Evolutionary conservation across 2,329 filamentous ascomycete genomes (phyloP).

Genomic region (Penicillium palitans): DNA sequence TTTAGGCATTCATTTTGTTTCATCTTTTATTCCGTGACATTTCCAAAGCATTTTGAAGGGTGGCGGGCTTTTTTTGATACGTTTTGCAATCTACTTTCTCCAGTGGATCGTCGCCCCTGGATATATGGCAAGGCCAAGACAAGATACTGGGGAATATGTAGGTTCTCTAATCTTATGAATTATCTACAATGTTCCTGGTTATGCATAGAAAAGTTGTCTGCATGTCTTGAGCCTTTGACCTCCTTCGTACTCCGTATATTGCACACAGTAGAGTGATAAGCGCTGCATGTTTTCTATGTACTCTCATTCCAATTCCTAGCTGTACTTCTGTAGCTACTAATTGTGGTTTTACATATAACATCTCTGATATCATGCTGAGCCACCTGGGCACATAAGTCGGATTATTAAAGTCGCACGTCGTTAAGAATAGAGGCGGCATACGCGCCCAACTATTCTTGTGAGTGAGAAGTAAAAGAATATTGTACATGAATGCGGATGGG

Average conservation of each 20-base stretch:
- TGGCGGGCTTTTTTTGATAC: background rate
- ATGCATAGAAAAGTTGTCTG: background rate
- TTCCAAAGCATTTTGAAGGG: background rate
- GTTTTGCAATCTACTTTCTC: background rate
- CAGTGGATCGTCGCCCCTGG: background rate
- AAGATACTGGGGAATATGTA: background rate
- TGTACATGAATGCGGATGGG: background rate
- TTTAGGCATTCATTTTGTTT: slow-evolving; percentile 32
- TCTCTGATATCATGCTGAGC: background rate
- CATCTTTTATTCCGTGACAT: background rate
- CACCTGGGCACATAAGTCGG: background rate
- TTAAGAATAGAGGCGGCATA: background rate
- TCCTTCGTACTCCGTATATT: background rate
- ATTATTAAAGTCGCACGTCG: background rate
- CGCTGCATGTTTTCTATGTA: background rate
- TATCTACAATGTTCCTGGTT: background rate
- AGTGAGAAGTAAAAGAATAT: background rate
- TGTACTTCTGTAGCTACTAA: background rate
- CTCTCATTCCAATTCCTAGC: background rate
- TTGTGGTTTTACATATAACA: background rate
- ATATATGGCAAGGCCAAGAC: background rate
- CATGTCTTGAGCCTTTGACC: background rate
- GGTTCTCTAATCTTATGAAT: background rate
- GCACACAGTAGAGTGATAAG: background rate
- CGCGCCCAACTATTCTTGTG: background rate